Conservation (phyloP, 192 early-diverging fungal genomes). For the Dissophora ornata region DNA sequence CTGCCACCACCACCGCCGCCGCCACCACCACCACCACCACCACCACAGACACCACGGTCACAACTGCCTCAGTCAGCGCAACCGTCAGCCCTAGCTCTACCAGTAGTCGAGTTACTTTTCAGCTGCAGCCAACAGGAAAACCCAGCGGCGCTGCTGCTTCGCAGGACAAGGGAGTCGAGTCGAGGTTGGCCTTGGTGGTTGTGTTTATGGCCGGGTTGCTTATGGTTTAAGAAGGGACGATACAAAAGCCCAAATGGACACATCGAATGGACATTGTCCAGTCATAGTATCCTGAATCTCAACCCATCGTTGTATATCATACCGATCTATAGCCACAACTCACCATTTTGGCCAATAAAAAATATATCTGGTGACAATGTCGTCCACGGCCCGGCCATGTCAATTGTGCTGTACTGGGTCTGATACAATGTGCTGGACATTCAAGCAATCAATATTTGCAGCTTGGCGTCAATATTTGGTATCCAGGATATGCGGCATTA, state of each 20-base stretch:
- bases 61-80: not conserved
- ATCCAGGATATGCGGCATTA: too few species aligned
- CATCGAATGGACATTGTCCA: not conserved
- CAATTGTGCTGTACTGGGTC: too few species aligned
- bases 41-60: not conserved
- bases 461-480: too few species aligned
- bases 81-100: not conserved
- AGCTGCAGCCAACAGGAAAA: conserved; percentile 39
- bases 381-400: too few species aligned
- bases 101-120: conserved; percentile 17
- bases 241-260: not conserved
- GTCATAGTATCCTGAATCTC: not conserved
- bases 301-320: too few species aligned
- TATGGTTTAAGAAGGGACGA: conserved; percentile 19
- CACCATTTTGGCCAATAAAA: too few species aligned
- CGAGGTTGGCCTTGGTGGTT: conserved; percentile 27
- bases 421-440: too few species aligned
- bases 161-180: conserved; percentile 21
- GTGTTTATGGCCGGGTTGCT: conserved; percentile 32
- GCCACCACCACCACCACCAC: not conserved
- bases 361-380: too few species aligned
- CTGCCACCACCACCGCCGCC: not conserved
- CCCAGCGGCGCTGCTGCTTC: conserved; percentile 16
- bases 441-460: too few species aligned
- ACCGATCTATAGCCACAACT: too few species aligned